These are phyloP conservation scores for Lachnum nothofagi DNA, from an alignment of 2,329 filamentous ascomycete species.

Conservation along the genomic window DNA sequence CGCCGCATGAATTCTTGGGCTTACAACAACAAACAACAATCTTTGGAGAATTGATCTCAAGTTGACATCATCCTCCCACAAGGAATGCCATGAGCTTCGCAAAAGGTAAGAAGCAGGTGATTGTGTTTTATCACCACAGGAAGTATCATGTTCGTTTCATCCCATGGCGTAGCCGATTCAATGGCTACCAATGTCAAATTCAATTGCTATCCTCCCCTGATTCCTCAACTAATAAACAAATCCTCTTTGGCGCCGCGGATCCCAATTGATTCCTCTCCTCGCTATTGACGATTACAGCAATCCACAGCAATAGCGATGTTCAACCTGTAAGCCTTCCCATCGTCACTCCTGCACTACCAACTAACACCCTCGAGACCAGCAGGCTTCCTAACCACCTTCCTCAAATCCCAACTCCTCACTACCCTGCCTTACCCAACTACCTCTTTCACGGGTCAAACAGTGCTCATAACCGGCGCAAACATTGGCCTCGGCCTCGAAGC, in stretches of 20 bases:
- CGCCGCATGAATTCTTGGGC: too few species aligned
- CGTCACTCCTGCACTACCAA: neutral
- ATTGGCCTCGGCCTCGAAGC: conserved; percentile 45
- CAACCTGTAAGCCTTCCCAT: conserved; percentile 1
- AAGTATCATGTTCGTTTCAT: conserved; percentile 10
- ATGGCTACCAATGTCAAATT: too few species aligned
- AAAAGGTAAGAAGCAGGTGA: too few species aligned
- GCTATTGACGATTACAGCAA: too few species aligned
- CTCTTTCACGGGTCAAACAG: conserved; percentile 26
- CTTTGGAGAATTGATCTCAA: too few species aligned
- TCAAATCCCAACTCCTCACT: conserved; percentile 26
- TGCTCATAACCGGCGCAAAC: conserved; percentile 48
- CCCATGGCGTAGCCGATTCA: too few species aligned
- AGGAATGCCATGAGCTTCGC: too few species aligned
- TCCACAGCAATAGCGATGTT: too few species aligned
- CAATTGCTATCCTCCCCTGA: neutral
- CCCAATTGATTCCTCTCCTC: too few species aligned
- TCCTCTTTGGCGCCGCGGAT: too few species aligned
- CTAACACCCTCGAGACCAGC: conserved; percentile 13
- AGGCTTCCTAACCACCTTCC: conserved; percentile 25
- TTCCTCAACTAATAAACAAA: neutral
- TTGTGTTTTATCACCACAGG: neutral
- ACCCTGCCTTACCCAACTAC: conserved; percentile 21
- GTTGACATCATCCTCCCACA: too few species aligned
- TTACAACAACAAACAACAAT: too few species aligned